phyloP scores from a whole-genome alignment of 1,284 basidiomycete species.

The Ceratobasidium sp. region DNA sequence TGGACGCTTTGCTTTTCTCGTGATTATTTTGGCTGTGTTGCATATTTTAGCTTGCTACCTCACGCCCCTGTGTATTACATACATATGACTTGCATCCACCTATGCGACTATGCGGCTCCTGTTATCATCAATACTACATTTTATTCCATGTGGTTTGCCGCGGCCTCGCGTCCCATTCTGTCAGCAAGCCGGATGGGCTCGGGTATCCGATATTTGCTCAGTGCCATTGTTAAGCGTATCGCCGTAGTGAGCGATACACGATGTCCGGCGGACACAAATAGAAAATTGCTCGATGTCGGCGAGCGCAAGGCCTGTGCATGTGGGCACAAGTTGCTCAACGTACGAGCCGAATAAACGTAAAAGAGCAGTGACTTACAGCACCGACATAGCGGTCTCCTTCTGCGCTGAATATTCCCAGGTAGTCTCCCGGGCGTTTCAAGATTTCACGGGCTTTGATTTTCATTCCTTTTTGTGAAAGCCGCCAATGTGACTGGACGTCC shows the following conservation, averaged over 20 bases:
- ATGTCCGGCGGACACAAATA: constrained; percentile 50
- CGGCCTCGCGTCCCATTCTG: constrained; percentile 42
- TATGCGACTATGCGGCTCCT: constrained; percentile 34
- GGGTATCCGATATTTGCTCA: constrained; percentile 47
- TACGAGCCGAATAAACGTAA: neutral
- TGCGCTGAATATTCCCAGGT: constrained; percentile 46
- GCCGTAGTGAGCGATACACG: constrained; percentile 47
- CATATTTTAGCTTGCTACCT: constrained; percentile 60
- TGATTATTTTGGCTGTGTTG: constrained; percentile 71
- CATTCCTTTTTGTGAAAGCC: constrained; percentile 48
- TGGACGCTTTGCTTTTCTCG: constrained; percentile 22
- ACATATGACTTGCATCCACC: constrained; percentile 28
- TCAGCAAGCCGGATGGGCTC: constrained; percentile 50
- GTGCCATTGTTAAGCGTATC: constrained; percentile 46
- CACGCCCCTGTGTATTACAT: constrained; percentile 8
- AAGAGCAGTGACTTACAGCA: constrained; percentile 41
- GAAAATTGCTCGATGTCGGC: constrained; percentile 46
- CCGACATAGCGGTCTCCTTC: constrained; percentile 46
- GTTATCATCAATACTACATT: constrained; percentile 15
- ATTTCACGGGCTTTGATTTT: constrained; percentile 44
- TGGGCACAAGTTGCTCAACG: neutral
- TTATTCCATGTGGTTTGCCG: constrained; percentile 10
- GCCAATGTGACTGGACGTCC: constrained; percentile 43
- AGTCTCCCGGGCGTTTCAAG: constrained; percentile 47
- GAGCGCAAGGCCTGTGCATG: constrained; percentile 46